A percentile compares a stretch with the other conserved stretches of the same genome.
Evolutionary conservation across 73 alveolate genomes (phyloP).

Genomic region (Urostyla sp.): DNA sequence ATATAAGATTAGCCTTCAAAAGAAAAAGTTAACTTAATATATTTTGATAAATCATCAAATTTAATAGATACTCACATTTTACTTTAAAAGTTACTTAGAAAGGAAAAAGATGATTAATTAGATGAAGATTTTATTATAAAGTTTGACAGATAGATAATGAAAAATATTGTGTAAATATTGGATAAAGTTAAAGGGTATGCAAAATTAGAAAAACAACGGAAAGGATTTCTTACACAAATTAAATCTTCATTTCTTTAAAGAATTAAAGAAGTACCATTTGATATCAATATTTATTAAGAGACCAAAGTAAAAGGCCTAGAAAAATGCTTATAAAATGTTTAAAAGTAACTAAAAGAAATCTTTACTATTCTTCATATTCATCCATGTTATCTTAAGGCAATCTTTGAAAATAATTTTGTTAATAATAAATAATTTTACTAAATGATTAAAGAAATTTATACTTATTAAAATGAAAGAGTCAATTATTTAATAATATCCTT

Average conservation of each 20-base stretch:
- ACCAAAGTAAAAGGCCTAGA: not conserved
- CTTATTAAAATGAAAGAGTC: conserved; percentile 37
- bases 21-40: conserved; percentile 31
- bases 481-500: conserved; percentile 37
- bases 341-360: not conserved
- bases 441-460: conserved; percentile 33
- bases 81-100: conserved; percentile 32
- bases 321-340: not conserved
- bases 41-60: not conserved
- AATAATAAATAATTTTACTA: not conserved
- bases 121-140: conserved; percentile 57
- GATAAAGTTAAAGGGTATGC: not conserved
- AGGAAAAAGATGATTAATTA: conserved; percentile 25
- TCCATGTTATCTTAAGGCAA: conserved; percentile 57
- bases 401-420: not conserved
- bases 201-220: conserved; percentile 51
- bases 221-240: conserved; percentile 21
- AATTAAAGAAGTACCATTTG: conserved; percentile 42
- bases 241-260: conserved; percentile 64
- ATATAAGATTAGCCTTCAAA: not conserved
- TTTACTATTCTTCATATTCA: conserved; percentile 50
- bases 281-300: not conserved
- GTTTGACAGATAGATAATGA: conserved; percentile 21
- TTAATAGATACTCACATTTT: conserved; percentile 44
- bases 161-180: conserved; percentile 13